Conservation (phyloP, 805 yeast species). For the Pichia thaimueangensis region DNA sequence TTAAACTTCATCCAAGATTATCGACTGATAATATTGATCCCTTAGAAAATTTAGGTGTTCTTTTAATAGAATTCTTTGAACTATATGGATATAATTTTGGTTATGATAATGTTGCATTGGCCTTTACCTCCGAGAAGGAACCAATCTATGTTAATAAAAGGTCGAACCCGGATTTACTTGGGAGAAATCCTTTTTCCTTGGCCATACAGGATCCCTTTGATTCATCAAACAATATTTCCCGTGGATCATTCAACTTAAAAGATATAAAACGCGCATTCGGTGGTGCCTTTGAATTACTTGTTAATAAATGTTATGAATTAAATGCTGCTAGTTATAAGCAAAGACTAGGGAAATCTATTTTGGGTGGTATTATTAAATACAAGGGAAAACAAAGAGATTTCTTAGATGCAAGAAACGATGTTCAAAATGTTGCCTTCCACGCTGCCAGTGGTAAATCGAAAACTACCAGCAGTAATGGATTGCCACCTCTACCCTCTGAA, state of each 20-base stretch:
- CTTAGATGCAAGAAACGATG: constrained; percentile 62
- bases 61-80: constrained; percentile 87
- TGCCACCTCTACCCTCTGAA: constrained; percentile 32
- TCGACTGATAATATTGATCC: constrained; percentile 61
- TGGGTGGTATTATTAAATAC: constrained; percentile 74
- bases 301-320: constrained; percentile 69
- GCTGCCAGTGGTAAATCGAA: constrained; percentile 20
- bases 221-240: constrained; percentile 70
- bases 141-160: constrained; percentile 55
- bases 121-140: constrained; percentile 45
- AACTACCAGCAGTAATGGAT: constrained; percentile 3
- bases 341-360: constrained; percentile 63
- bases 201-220: constrained; percentile 91
- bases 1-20: constrained; percentile 73
- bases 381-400: constrained; percentile 72
- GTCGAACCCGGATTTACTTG: constrained; percentile 30
- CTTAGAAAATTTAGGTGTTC: constrained; percentile 72
- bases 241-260: constrained; percentile 76
- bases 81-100: constrained; percentile 86
- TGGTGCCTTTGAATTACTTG: constrained; percentile 76
- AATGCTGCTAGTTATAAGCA: constrained; percentile 58
- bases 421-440: constrained; percentile 51
- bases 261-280: constrained; percentile 80
- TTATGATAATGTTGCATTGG: constrained; percentile 69
- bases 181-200: constrained; percentile 54